Evolutionary conservation across 2,329 filamentous ascomycete genomes (phyloP), one percentile per base, ranked within the genome.

Genomic region (Sphaceloma murrayae): DNA sequence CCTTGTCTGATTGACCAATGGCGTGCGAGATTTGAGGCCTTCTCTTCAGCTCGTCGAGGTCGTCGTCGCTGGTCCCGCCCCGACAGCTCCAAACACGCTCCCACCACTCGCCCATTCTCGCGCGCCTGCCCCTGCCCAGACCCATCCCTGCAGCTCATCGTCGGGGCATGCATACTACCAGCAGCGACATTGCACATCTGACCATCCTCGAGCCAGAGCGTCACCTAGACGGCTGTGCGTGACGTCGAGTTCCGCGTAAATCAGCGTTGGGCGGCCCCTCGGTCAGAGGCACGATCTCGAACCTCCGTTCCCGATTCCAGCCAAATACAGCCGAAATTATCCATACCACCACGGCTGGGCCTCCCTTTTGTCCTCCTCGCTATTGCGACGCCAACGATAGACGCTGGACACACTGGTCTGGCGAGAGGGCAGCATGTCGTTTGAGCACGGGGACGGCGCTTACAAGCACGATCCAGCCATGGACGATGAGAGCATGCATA

Each of bases 401-500:
- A 40, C 19, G 36, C 18, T 11, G 11, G 24, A 22, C 19, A 18
- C 19, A 40, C 24, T 40, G 36, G 19, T 22, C 24, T 9, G 6
- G 14, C 36, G 36, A 22, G 22, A 16, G n/a, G 22, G 13, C 13
- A 40, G 16, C 24, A 40, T 40, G 36, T 40, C 36, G 16, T 40
- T 27, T 11, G 24, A 27, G 6, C 24, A 40, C 36, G 36, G 26
- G 13, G 38, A 48, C 29, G 46, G 46, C 46, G 46, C 48, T 18
- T 46, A 45, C 21, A 46, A 52, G 32, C 50, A 54, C 14, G 51
- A 55, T 34, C 43, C 63, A 54, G 54, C 60, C 48, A 57, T 65
- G 50, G 65, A 69, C 54, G 67, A 70, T 53, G 65, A 67, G 48
- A 67, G 62, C 57, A 65, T 66, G 61, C 64, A 67, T 55, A 68